Evolutionary conservation across 352 stramenopile genomes (phyloP).

Genomic region (Phytophthora pini): DNA sequence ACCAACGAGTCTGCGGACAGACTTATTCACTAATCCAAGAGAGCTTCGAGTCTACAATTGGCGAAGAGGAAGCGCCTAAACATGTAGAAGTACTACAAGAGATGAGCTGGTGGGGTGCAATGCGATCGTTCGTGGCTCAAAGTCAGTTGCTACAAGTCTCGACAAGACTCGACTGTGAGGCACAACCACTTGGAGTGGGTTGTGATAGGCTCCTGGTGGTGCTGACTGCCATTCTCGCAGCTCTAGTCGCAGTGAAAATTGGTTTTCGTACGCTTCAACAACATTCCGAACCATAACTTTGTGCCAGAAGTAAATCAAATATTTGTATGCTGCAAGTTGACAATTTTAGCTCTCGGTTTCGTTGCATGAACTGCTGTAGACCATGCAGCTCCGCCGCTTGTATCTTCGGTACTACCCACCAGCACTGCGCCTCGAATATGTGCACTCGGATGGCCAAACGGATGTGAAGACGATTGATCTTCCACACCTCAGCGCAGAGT

Average conservation of each 20-base stretch:
- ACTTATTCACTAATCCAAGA: constrained; percentile 4
- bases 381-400: constrained; percentile 72
- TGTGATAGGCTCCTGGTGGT: constrained; percentile 13
- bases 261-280: neutral
- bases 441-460: constrained; percentile 50
- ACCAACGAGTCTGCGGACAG: neutral
- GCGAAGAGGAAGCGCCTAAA: constrained; percentile 5
- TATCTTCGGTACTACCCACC: constrained; percentile 81
- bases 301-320: neutral
- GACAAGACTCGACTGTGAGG: neutral
- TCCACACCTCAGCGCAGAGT: constrained; percentile 69
- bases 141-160: neutral
- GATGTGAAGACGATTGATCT: constrained; percentile 71
- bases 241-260: constrained; percentile 14
- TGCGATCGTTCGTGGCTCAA: neutral
- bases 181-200: constrained; percentile 7
- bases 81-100: neutral
- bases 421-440: constrained; percentile 69
- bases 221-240: constrained; percentile 8
- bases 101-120: constrained; percentile 9
- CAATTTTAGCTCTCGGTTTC: constrained; percentile 4
- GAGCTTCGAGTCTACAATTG: neutral
- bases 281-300: too few relatives aligned
- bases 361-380: neutral
- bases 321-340: constrained; percentile 10